A percentile compares a stretch with the other conserved stretches of the same genome.
Evolutionary conservation across 1,139 yeast species (phyloP).

Genomic region (Diutina mesorugosa): DNA sequence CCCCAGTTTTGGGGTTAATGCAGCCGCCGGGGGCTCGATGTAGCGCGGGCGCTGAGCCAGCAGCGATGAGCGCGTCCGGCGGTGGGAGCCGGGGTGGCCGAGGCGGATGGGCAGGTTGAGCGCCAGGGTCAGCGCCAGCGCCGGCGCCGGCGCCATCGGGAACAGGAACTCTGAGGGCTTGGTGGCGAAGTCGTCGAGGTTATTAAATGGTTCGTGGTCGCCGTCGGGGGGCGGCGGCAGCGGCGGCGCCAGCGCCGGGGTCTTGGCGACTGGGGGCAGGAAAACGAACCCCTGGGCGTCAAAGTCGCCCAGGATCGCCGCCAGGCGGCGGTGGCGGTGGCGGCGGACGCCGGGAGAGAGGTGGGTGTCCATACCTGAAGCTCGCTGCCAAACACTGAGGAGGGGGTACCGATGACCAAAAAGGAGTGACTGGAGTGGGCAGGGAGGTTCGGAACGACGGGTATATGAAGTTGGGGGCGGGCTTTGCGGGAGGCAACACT

Average conservation of each 20-base stretch:
- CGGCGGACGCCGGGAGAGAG: neutral
- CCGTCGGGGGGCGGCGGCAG: neutral
- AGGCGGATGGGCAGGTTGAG: neutral
- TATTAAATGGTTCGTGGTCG: neutral
- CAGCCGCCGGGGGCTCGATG: neutral
- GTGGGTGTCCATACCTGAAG: neutral
- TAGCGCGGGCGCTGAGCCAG: neutral
- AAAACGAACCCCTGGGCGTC: neutral
- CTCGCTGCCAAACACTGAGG: neutral
- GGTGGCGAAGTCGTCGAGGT: neutral
- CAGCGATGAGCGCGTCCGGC: neutral
- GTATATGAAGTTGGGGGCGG: neutral
- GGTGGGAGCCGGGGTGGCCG: neutral
- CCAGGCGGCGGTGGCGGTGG: conserved; percentile 2
- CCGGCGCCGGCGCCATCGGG: neutral
- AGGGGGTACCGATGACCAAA: neutral
- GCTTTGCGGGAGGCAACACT: neutral
- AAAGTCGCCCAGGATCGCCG: conserved; percentile 2
- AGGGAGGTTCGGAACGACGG: neutral
- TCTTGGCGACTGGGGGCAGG: neutral
- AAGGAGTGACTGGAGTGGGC: neutral
- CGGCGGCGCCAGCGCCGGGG: neutral
- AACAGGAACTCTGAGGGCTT: neutral
- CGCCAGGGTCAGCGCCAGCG: neutral
- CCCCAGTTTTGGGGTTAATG: neutral